These are phyloP conservation scores for Tolypocladium amazonense DNA, from an alignment of 2,329 filamentous ascomycete species.

Conservation along the genomic window DNA sequence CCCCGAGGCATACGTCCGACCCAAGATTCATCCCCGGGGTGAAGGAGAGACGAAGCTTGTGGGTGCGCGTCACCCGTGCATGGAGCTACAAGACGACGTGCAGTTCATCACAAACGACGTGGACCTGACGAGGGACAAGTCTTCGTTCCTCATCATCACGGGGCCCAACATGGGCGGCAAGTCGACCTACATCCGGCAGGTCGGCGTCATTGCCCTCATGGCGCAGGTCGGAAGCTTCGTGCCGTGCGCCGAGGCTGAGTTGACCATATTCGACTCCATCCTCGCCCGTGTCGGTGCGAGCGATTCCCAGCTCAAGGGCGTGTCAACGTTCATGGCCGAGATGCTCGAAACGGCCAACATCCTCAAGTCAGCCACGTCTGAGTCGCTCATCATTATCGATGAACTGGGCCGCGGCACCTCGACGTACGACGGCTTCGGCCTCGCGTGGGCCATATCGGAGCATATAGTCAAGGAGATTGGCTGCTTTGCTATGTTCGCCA, in stretches of 20 bases:
- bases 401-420: conserved; percentile 93
- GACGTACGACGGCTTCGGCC: conserved; percentile 94
- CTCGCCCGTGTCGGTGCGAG: conserved; percentile 91
- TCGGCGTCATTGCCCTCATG: conserved; percentile 94
- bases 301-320: conserved; percentile 93
- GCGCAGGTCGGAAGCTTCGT: conserved; percentile 96
- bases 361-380: conserved; percentile 87
- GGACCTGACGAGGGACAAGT: conserved; percentile 62
- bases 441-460: conserved; percentile 98
- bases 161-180: conserved; percentile 99
- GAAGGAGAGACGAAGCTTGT: conserved; percentile 81
- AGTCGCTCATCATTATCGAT: conserved; percentile 97
- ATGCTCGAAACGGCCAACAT: conserved; percentile 99
- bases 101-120: conserved; percentile 99
- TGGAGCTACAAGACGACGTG: conserved; percentile 98
- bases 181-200: conserved; percentile 95
- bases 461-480: conserved; percentile 94
- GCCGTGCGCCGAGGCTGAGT: conserved; percentile 77
- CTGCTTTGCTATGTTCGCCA: conserved; percentile 90
- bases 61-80: conserved; percentile 90
- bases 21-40: conserved; percentile 81
- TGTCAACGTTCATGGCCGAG: conserved; percentile 98
- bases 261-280: conserved; percentile 95
- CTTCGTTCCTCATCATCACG: conserved; percentile 91
- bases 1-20: conserved; percentile 81